Percentiles rank a stretch among this genome's conserved stretches.
phyloP scores from a whole-genome alignment of 805 yeast genomes.

The Yamadazyma phyllophila region DNA sequence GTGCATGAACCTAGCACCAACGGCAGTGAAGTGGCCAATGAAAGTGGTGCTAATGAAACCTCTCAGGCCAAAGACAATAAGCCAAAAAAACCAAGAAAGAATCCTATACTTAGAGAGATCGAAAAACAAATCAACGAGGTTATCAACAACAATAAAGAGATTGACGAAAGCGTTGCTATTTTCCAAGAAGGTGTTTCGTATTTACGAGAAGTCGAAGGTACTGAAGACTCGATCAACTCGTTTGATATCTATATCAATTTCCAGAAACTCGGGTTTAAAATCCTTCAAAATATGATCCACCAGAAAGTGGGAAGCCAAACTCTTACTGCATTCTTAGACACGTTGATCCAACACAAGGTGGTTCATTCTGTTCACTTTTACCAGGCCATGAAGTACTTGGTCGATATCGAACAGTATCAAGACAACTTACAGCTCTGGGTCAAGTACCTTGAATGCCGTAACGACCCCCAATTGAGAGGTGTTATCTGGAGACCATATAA shows the following conservation, averaged over 20 bases:
- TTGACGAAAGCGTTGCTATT: constrained; percentile 24
- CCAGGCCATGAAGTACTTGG: constrained; percentile 19
- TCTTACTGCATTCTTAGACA: constrained; percentile 23
- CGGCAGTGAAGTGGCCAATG: too few species aligned
- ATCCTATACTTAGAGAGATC: constrained; percentile 27
- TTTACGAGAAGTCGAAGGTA: constrained; percentile 34
- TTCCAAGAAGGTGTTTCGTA: constrained; percentile 41
- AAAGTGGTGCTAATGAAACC: not conserved
- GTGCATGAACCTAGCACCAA: not conserved
- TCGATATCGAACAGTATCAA: constrained; percentile 18
- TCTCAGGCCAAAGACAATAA: constrained; percentile 15
- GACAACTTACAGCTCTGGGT: constrained; percentile 34
- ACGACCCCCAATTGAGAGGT: not conserved
- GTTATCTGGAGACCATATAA: not conserved
- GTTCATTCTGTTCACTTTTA: constrained; percentile 34
- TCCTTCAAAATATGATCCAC: constrained; percentile 13
- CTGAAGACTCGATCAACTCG: constrained; percentile 27
- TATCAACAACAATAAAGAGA: not conserved
- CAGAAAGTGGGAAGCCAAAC: constrained; percentile 1
- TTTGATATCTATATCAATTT: constrained; percentile 24
- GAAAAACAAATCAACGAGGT: not conserved
- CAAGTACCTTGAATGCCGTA: constrained; percentile 25
- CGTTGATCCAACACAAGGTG: constrained; percentile 27
- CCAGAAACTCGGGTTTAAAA: constrained; percentile 22
- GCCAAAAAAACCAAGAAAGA: constrained; percentile 16